Evolutionary conservation across 1,139 yeast genomes (phyloP), one percentile per base, ranked within the genome.

Genomic region (Yamadazyma siamensis): DNA sequence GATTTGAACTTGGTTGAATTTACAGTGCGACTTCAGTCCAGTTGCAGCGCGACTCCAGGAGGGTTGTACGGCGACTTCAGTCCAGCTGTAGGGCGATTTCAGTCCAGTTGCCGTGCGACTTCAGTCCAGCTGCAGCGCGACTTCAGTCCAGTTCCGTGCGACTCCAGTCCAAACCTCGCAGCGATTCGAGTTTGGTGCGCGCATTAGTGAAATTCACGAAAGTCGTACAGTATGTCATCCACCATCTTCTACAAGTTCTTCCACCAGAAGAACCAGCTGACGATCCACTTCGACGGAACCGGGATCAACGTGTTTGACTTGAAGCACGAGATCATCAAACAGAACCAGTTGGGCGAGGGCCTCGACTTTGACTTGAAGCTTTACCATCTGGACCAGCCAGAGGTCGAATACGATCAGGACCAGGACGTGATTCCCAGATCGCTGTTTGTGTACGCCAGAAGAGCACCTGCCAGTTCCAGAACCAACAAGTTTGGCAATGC

Each of bases 351-450:
- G 14, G 89, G 91, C 3, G 79, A 80, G 35, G 94, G 96, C 1
- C 75, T 81, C 4, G 96, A 87, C 50, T 87, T 89, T 50, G 94
- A 86, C 52, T 61, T 91, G 29, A 62, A 75, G 32, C 54, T 94
- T 21, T 84, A 76, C 51, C 74, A 67, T 40, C 59, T 61, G 41
- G 75, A 68, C 37, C 86, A 82, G 47, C 83, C 87, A 9, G 96
- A 88, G 46, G 67, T 84, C 9, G 80, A 80, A 39, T 89, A 82
- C 44, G 96, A 88, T 47, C 82, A 85, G 45, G 78, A 75, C 33
- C 96, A 91, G 51, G 99, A 91, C 55, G 91, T 88, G 20, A 75
- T 91, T 31, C 91, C 96, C 1, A 69, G 98, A 41, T 87, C 96
- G 0, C 75, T 89, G 8, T 83, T 86, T 27, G 94, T 91, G 0